Percentiles rank a stretch among this genome's conserved stretches.
Evolutionary conservation across 1,284 basidiomycete species (phyloP).

Genomic region (Meira miltonrushii): DNA sequence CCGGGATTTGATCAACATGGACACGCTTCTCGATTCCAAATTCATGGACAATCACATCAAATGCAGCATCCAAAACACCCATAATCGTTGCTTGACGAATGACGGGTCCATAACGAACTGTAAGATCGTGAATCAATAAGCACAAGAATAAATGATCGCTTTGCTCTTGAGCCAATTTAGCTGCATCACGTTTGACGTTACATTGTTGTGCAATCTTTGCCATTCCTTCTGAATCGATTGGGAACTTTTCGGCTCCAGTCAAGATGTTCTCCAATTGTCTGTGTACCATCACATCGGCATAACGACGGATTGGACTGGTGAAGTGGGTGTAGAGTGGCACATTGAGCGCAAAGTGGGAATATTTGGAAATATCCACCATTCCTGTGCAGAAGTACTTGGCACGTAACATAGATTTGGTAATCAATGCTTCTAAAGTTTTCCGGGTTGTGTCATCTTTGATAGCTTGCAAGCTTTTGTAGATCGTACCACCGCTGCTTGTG

Average conservation of each 20-base stretch:
- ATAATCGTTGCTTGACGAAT: slow-evolving; percentile 80
- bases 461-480: slow-evolving; percentile 75
- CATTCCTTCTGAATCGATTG: slow-evolving; percentile 92
- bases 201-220: slow-evolving; percentile 81
- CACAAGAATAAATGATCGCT: slow-evolving; percentile 92
- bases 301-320: slow-evolving; percentile 60
- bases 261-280: slow-evolving; percentile 69
- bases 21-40: slow-evolving; percentile 97
- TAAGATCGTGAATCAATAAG: slow-evolving; percentile 84
- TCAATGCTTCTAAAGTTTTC: slow-evolving; percentile 71
- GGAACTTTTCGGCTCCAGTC: slow-evolving; percentile 74
- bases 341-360: slow-evolving; percentile 85
- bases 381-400: slow-evolving; percentile 98
- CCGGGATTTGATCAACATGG: slow-evolving; percentile 95
- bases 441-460: slow-evolving; percentile 61
- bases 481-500: slow-evolving; percentile 68
- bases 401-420: slow-evolving; percentile 79
- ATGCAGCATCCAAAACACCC: slow-evolving; percentile 86
- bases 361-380: slow-evolving; percentile 98
- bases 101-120: slow-evolving; percentile 88
- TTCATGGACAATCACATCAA: slow-evolving; percentile 87
- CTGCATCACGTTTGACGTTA: slow-evolving; percentile 77
- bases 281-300: slow-evolving; percentile 92
- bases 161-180: slow-evolving; percentile 87
- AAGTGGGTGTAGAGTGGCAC: slow-evolving; percentile 94